phyloP scores from a whole-genome alignment of 371 early-diverging fungal species.

The Fennellomyces sp. region DNA sequence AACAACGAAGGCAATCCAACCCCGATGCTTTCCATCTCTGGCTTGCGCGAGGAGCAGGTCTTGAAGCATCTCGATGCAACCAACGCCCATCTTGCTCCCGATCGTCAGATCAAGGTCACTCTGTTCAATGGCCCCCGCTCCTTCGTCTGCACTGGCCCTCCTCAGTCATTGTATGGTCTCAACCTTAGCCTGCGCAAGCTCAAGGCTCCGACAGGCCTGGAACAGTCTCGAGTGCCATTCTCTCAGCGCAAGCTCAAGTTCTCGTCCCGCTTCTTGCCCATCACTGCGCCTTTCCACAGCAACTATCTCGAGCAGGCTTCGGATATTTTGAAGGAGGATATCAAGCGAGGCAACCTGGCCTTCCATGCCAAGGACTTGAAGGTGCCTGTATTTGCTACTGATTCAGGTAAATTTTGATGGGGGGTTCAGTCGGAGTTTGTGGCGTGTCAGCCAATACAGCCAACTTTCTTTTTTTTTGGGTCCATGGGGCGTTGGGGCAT shows the following conservation, averaged over 20 bases:
- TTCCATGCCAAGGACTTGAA: slow-evolving; percentile 63
- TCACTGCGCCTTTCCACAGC: slow-evolving; percentile 92
- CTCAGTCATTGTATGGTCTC: slow-evolving; percentile 90
- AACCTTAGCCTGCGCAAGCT: slow-evolving; percentile 87
- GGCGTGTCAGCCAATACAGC: background rate
- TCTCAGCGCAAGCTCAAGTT: slow-evolving; percentile 89
- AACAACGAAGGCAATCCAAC: slow-evolving; percentile 94
- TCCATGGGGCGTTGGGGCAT: slow-evolving; percentile 49
- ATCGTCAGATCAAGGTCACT: slow-evolving; percentile 80
- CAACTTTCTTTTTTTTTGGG: slow-evolving; percentile 14
- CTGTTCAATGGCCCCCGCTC: slow-evolving; percentile 89
- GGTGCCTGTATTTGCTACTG: slow-evolving; percentile 81
- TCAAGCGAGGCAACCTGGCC: slow-evolving; percentile 56
- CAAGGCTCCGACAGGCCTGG: slow-evolving; percentile 79
- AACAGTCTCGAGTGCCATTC: slow-evolving; percentile 86
- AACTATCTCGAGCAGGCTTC: slow-evolving; percentile 71
- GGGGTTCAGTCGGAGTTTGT: slow-evolving; percentile 3
- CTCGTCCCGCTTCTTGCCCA: slow-evolving; percentile 85
- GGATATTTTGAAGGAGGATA: slow-evolving; percentile 66
- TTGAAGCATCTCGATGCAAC: slow-evolving; percentile 83
- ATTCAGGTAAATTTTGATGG: slow-evolving; percentile 58
- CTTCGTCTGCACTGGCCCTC: slow-evolving; percentile 85
- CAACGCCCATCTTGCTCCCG: slow-evolving; percentile 82
- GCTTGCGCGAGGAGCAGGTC: slow-evolving; percentile 77
- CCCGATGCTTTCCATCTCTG: slow-evolving; percentile 90